Evolutionary conservation across 2,329 filamentous ascomycete species (phyloP), one percentile per base, ranked within the genome.

Genomic region (Diaporthe sp.): DNA sequence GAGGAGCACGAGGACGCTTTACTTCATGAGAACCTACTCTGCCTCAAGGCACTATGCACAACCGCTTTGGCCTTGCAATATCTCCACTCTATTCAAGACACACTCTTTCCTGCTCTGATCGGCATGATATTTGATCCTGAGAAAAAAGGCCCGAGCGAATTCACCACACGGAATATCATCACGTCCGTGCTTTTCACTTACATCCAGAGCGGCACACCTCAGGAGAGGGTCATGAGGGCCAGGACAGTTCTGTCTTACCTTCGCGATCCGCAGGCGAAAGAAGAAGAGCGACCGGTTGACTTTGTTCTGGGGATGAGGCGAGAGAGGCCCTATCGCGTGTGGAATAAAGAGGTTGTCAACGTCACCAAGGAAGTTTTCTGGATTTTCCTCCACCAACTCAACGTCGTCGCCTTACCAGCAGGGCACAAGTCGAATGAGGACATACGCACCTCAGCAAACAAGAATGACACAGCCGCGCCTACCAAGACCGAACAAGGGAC

Each of bases 351-450:
- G 84, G 92, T 96, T 25, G 92, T 93, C 75, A 96, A 94, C 79
- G 96, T 98, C 63, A 98, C 96, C 55, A 98, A 98, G 83, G 96
- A 99, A 82, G 96, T 98, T 37, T 99, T 99, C 82, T 99, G 96
- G 96, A 98, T 98, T 81, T 99, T 98, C 85, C 88, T 98, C 71
- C 96, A 98, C 83, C 94, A 97, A 78, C 88, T 97, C 73, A 98
- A 98, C 79, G 92, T 98, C 59, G 90, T 98, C 50, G 89, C 94
- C 30, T 83, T 94, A 44, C 90, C 92, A 2, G 80, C 84, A 44
- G 75, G 75, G 17, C 71, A 73, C 19, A 83, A 83, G 78, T 82
- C 83, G 59, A 75, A 75, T 47, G 74, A 75, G 59, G 74, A 75
- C 47, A 75, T 75, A 32, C 72, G 74, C 3, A 74, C 65, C 22